These are phyloP conservation scores for Gastrolobium villosum DNA, from an alignment of 306 rosid species.

Conservation along the genomic window DNA sequence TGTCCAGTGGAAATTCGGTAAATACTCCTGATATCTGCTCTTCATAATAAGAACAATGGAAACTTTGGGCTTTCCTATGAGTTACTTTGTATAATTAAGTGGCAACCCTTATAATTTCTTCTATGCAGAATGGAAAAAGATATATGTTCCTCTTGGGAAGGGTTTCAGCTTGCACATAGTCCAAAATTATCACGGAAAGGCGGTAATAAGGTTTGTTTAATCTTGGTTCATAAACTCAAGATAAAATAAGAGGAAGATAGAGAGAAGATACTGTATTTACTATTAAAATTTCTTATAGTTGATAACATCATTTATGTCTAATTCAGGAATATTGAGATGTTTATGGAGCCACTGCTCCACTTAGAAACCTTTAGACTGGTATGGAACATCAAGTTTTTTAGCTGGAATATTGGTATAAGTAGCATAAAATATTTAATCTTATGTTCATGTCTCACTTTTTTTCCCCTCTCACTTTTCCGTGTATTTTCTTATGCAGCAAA, in stretches of 20 bases:
- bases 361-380: conserved; percentile 67
- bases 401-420: conserved; percentile 17
- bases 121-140: conserved; percentile 63
- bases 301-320: conserved; percentile 1
- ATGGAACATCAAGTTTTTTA: conserved; percentile 12
- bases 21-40: not conserved
- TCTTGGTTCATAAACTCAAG: not conserved
- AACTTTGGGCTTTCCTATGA: not conserved
- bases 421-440: not conserved
- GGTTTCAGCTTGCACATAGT: conserved; percentile 67
- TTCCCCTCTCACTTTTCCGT: not conserved
- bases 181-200: conserved; percentile 70
- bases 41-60: conserved; percentile 7
- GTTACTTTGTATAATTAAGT: conserved; percentile 10
- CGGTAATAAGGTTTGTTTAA: conserved; percentile 66
- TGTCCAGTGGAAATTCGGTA: conserved; percentile 79
- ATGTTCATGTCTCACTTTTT: not conserved
- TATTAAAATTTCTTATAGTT: not conserved
- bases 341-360: conserved; percentile 65
- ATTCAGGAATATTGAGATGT: conserved; percentile 71
- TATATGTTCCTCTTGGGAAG: conserved; percentile 58
- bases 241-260: not conserved
- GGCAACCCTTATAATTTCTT: conserved; percentile 27
- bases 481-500: conserved; percentile 51
- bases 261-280: not conserved